Evolutionary conservation across 148 eudicot genomes (phyloP), one percentile per base, ranked within the genome.

Genomic region (Rhododendron henanense): DNA sequence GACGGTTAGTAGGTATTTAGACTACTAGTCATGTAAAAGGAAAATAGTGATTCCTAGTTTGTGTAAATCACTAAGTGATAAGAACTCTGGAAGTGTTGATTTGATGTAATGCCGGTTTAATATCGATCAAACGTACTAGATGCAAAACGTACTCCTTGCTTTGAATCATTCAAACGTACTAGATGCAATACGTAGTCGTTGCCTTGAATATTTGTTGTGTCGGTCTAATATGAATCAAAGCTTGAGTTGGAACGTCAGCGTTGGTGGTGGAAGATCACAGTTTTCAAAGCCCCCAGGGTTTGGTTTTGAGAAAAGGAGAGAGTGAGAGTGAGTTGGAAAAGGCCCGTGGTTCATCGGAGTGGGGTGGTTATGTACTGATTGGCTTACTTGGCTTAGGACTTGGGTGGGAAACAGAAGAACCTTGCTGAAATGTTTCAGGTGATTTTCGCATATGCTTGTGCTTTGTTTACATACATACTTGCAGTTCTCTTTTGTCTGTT

Each of bases 401-500:
- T 84, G 44, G 98, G 95, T 81, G 92, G 93, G 84, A 97, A 93
- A 83, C 96, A 95, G 89, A 97, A 94, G 90, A 97, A 98, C 88
- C 85, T 97, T 84, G 98, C 94, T 76, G 98, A 95, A 80, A 97
- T 95, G 33, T 93, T 97, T 90, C 99, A 97, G 99, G 99, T 97
- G 88, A 79, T 86, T 75, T 37, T 51, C 18, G 53, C 9, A 10
- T 35, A 28, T 67, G n/a, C 47, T 19, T 71, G 7, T 80, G 82
- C 45, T 59, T 63, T 31, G 3, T 41, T 23, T 45, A 8, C 33
- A 10, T 31, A 6, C 6, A n/a, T 28, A 69, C 16, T 25, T 10
- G 35, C 35, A 10, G 75, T 28, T 69, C 6, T 3, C 10, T 10
- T 69, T 69, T 69, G 75, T 31, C 75, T 14, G 18, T 69, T 69